These are phyloP conservation scores for Salix suchowensis DNA, from an alignment of 345 rosid genomes.

Conservation along the genomic window DNA sequence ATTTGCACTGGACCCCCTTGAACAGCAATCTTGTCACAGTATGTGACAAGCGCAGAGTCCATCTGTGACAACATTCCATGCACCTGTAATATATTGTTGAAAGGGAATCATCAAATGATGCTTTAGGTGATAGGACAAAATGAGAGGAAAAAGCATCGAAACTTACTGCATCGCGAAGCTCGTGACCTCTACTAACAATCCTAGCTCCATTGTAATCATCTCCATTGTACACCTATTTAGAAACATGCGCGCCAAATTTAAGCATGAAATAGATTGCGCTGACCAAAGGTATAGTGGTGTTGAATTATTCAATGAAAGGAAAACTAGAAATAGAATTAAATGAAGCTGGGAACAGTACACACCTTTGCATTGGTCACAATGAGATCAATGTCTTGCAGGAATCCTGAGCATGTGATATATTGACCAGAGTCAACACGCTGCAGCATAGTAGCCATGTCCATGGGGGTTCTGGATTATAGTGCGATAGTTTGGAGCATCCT, in stretches of 20 bases:
- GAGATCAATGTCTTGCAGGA: constrained; percentile 84
- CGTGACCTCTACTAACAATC: constrained; percentile 87
- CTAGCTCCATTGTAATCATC: constrained; percentile 94
- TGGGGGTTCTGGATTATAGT: constrained; percentile 87
- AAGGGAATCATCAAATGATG: neutral
- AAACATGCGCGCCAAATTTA: constrained; percentile 1
- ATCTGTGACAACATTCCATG: constrained; percentile 98
- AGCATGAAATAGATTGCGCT: neutral
- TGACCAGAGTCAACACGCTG: constrained; percentile 90
- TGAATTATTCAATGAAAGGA: neutral
- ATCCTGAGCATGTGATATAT: constrained; percentile 73
- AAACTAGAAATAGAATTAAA: neutral
- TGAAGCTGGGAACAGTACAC: constrained; percentile 6
- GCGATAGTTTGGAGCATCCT: constrained; percentile 94
- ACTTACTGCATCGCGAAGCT: constrained; percentile 91
- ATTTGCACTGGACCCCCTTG: constrained; percentile 81
- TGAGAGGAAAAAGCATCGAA: neutral
- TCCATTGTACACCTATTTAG: constrained; percentile 72
- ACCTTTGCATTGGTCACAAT: constrained; percentile 95
- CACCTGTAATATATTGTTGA: constrained; percentile 46
- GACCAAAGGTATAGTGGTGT: neutral
- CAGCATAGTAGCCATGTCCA: constrained; percentile 87
- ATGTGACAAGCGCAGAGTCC: constrained; percentile 84
- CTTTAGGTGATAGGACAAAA: neutral
- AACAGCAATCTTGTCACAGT: constrained; percentile 80